Evolutionary conservation across 805 yeast genomes (phyloP).

Genomic region (Vanderwaltozyma verrucispora): DNA sequence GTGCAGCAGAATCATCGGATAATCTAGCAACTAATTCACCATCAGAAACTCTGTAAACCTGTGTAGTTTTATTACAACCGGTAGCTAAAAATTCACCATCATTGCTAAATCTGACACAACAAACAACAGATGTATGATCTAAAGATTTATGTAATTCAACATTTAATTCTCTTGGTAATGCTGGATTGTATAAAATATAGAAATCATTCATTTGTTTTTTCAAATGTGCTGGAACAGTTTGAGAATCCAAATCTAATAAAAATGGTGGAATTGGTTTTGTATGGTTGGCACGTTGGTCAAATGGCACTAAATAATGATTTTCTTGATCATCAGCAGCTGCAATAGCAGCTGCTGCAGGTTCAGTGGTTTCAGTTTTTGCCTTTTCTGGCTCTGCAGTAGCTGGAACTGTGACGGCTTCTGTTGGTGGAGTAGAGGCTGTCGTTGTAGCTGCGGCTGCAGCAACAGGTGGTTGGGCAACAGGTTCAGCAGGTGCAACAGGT

Average conservation of each 20-base stretch:
- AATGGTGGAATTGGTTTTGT: slow-evolving; percentile 75
- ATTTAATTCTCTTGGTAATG: slow-evolving; percentile 63
- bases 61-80: slow-evolving; percentile 93
- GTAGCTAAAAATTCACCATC: slow-evolving; percentile 93
- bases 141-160: slow-evolving; percentile 83
- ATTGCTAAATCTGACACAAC: slow-evolving; percentile 87
- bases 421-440: slow-evolving; percentile 1
- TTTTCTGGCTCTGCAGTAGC: slow-evolving; percentile 1
- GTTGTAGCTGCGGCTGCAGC: slow-evolving; percentile 22
- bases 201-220: slow-evolving; percentile 79
- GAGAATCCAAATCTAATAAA: slow-evolving; percentile 68
- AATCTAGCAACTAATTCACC: slow-evolving; percentile 83
- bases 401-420: slow-evolving; percentile 13
- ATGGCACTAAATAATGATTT: slow-evolving; percentile 30
- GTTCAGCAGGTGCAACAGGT: slow-evolving; percentile 6
- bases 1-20: slow-evolving; percentile 60
- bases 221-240: slow-evolving; percentile 60
- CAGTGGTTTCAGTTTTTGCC: not conserved
- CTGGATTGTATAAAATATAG: slow-evolving; percentile 84
- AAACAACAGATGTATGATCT: slow-evolving; percentile 89
- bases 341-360: slow-evolving; percentile 1
- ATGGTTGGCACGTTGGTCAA: slow-evolving; percentile 36
- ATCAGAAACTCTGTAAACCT: slow-evolving; percentile 83
- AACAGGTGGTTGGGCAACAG: slow-evolving; percentile 14
- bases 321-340: slow-evolving; percentile 11